Conservation (phyloP, 2,329 filamentous ascomycete genomes). For the Stachybotrys chartarum region DNA sequence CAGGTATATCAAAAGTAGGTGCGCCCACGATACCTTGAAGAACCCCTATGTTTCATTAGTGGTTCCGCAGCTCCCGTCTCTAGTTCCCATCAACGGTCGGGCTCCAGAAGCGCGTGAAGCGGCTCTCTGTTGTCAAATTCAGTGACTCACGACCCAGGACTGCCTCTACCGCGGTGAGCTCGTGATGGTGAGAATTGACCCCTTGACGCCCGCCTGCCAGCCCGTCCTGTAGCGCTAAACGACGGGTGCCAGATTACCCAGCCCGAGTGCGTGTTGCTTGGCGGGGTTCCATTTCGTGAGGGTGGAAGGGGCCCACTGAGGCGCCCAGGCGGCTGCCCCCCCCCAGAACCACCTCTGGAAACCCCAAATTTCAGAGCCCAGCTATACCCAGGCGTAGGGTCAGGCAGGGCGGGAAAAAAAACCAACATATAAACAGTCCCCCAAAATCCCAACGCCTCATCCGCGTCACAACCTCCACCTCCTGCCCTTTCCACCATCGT, state of each 20-base stretch:
- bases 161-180: too few relatives aligned
- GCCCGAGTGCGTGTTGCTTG: background rate
- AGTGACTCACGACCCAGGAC: too few relatives aligned
- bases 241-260: background rate
- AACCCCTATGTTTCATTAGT: too few relatives aligned
- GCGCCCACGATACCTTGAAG: too few relatives aligned
- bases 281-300: background rate
- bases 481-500: background rate
- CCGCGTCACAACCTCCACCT: constrained; percentile 1
- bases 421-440: constrained; percentile 1
- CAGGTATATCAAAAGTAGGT: too few relatives aligned
- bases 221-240: background rate
- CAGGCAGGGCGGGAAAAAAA: background rate
- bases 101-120: too few relatives aligned
- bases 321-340: background rate
- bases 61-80: too few relatives aligned
- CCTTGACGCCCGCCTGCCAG: background rate
- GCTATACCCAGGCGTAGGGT: background rate
- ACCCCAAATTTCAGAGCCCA: background rate
- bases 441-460: constrained; percentile 1
- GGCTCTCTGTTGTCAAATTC: too few relatives aligned
- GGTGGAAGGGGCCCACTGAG: background rate
- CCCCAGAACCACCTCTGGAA: background rate
- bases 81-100: too few relatives aligned
- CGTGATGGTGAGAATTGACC: too few relatives aligned